A percentile compares a stretch with the other conserved stretches of the same genome.
These are phyloP conservation scores for Ascodesmis nigricans DNA, from an alignment of 495 filamentous ascomycete genomes.

Conservation along the genomic window DNA sequence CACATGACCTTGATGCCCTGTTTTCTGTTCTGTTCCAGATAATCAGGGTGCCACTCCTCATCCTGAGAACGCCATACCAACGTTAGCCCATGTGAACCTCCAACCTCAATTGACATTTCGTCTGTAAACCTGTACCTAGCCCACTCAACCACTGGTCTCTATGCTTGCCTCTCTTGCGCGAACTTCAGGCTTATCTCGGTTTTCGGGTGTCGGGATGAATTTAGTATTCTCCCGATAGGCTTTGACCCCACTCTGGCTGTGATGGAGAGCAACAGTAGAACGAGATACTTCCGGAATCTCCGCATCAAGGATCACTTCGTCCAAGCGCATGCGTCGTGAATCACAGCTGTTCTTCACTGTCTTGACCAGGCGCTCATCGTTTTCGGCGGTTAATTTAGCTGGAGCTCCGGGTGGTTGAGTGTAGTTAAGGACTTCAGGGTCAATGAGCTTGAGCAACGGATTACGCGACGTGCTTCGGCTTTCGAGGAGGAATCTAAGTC, in stretches of 20 bases:
- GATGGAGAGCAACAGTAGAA: neutral
- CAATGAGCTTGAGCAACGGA: neutral
- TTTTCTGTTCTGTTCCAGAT: too few species aligned
- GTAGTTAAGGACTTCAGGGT: neutral
- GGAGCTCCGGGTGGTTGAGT: neutral
- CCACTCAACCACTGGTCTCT: too few species aligned
- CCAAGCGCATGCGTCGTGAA: neutral
- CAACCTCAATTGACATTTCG: too few species aligned
- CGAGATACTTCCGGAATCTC: neutral
- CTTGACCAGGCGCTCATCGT: neutral
- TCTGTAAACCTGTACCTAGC: too few species aligned
- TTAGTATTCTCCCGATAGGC: slow-evolving; percentile 3
- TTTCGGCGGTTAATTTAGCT: neutral
- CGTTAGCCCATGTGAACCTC: too few species aligned
- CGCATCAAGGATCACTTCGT: neutral
- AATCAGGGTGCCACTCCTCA: too few species aligned
- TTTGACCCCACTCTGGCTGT: neutral
- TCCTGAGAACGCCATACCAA: too few species aligned
- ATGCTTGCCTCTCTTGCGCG: too few species aligned
- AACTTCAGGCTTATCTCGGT: too few species aligned
- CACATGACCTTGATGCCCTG: too few species aligned
- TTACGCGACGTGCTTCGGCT: neutral
- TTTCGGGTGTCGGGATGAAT: slow-evolving; percentile 1
- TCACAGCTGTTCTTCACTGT: too few species aligned
- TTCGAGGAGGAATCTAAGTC: too few species aligned